phyloP scores from a whole-genome alignment of 2,329 filamentous ascomycete genomes.

The Gaeumannomyces tritici region DNA sequence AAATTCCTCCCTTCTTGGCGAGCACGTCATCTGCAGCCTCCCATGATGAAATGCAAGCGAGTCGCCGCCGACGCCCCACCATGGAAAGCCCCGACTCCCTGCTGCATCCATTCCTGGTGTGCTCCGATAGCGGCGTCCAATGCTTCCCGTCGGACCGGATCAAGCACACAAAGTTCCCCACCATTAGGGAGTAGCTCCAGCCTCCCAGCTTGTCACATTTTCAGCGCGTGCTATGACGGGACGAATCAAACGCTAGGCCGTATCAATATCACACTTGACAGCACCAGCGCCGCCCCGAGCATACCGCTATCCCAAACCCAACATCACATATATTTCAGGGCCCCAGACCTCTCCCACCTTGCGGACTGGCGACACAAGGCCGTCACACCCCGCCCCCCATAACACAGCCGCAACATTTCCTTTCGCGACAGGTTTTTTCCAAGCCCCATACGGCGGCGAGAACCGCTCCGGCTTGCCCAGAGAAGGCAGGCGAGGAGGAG shows the following conservation, averaged over 20 bases:
- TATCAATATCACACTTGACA: neutral
- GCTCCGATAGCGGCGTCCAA: neutral
- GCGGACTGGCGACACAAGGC: neutral
- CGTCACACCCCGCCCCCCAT: neutral
- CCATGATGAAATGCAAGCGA: neutral
- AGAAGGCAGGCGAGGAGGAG: neutral
- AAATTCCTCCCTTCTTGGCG: neutral
- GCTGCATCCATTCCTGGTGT: too few relatives aligned
- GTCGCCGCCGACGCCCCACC: neutral
- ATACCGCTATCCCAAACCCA: neutral
- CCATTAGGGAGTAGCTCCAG: neutral
- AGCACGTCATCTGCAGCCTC: neutral
- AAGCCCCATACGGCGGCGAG: neutral
- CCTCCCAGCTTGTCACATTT: too few relatives aligned
- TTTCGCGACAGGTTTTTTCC: neutral
- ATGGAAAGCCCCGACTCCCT: neutral
- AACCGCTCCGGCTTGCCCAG: neutral
- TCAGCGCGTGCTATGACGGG: neutral
- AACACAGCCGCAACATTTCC: neutral
- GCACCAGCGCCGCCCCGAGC: neutral
- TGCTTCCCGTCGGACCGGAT: neutral
- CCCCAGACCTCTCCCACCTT: too few relatives aligned
- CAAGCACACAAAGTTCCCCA: neutral
- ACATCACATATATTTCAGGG: too few relatives aligned
- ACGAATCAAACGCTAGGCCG: neutral